phyloP scores from a whole-genome alignment of 1,139 yeast species.

The Blastobotrys aristatus region DNA sequence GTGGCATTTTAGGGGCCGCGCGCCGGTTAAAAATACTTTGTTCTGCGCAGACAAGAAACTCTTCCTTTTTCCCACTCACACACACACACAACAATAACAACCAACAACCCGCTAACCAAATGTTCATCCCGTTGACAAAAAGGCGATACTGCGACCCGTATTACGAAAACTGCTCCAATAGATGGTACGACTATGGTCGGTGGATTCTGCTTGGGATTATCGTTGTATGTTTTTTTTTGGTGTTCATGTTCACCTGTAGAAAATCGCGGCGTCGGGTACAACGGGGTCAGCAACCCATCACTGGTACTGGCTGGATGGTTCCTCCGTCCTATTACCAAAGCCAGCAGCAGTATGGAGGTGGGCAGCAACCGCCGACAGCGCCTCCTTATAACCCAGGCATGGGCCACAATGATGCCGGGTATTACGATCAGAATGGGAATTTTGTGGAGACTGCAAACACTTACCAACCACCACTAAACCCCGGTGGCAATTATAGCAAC shows the following conservation, averaged over 20 bases:
- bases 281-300: slow-evolving; percentile 63
- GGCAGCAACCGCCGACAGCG: slow-evolving; percentile 27
- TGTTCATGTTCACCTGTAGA: slow-evolving; percentile 42
- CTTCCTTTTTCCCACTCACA: too few relatives aligned
- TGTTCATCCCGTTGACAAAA: background rate
- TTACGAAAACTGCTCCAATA: slow-evolving; percentile 13
- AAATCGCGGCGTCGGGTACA: slow-evolving; percentile 52
- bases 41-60: too few relatives aligned
- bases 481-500: slow-evolving; percentile 2
- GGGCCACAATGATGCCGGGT: slow-evolving; percentile 70
- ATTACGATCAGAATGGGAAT: slow-evolving; percentile 65
- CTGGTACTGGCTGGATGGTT: slow-evolving; percentile 86
- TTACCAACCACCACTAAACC: background rate
- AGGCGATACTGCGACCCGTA: slow-evolving; percentile 1
- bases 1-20: too few relatives aligned
- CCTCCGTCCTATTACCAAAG: slow-evolving; percentile 84
- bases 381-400: slow-evolving; percentile 43
- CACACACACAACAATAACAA: too few relatives aligned
- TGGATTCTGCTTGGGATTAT: slow-evolving; percentile 49
- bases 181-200: slow-evolving; percentile 38
- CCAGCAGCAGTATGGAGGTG: slow-evolving; percentile 55
- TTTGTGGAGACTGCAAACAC: slow-evolving; percentile 34
- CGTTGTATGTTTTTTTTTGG: slow-evolving; percentile 47
- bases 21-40: too few relatives aligned
- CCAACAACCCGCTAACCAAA: too few relatives aligned